phyloP scores from a whole-genome alignment of 2,329 filamentous ascomycete genomes.

The Fusarium guadeloupense region DNA sequence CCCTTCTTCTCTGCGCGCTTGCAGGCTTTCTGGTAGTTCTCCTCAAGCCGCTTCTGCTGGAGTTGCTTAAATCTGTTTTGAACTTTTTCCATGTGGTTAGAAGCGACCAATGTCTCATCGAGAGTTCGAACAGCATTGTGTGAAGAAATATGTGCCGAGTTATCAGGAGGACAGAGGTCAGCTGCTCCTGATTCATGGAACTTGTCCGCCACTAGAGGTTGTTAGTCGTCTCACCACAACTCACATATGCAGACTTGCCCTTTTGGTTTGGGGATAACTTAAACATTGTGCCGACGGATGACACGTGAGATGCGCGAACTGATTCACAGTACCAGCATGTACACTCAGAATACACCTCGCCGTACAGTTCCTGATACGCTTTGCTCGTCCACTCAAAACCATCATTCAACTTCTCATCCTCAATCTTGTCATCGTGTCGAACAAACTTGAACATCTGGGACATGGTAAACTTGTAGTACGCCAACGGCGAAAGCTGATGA shows the following conservation, averaged over 20 bases:
- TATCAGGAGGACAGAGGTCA: slow-evolving; percentile 61
- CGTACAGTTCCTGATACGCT: slow-evolving; percentile 71
- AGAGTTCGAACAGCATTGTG: slow-evolving; percentile 69
- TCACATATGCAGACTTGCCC: slow-evolving; percentile 35
- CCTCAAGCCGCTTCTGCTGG: slow-evolving; percentile 54
- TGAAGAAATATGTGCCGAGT: slow-evolving; percentile 75
- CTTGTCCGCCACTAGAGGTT: slow-evolving; percentile 44
- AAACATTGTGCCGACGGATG: slow-evolving; percentile 56
- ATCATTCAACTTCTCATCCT: slow-evolving; percentile 69
- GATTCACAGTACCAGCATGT: slow-evolving; percentile 87
- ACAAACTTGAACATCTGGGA: slow-evolving; percentile 65
- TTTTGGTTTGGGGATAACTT: slow-evolving; percentile 58
- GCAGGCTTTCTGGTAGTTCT: slow-evolving; percentile 64
- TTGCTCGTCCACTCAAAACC: slow-evolving; percentile 79
- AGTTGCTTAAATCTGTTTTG: slow-evolving; percentile 23
- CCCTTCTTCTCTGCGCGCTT: slow-evolving; percentile 61
- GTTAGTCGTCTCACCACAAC: neutral
- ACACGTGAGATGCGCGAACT: slow-evolving; percentile 55
- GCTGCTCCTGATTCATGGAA: slow-evolving; percentile 61
- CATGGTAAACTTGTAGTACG: slow-evolving; percentile 70
- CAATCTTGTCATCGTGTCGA: slow-evolving; percentile 86
- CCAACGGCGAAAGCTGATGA: slow-evolving; percentile 72
- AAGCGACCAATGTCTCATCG: slow-evolving; percentile 5
- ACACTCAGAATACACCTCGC: slow-evolving; percentile 77
- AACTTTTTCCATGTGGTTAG: slow-evolving; percentile 5